phyloP scores from a whole-genome alignment of 345 rosid species.

The Clausena lansium region DNA sequence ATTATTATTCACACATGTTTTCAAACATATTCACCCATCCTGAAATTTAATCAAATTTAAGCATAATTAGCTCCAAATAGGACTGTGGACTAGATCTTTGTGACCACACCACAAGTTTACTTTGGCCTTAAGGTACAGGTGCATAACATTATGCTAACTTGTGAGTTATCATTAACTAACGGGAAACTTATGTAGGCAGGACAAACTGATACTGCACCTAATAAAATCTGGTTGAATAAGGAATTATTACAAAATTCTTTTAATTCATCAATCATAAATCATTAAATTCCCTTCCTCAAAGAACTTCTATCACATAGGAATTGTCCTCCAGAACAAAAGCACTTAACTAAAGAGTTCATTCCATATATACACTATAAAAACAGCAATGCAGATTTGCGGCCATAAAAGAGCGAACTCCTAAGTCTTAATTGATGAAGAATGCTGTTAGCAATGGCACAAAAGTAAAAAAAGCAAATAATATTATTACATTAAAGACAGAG shows the following conservation, averaged over 20 bases:
- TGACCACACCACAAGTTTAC: background rate
- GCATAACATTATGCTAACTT: background rate
- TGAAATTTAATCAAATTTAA: background rate
- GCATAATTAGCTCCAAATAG: background rate
- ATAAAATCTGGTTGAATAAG: background rate
- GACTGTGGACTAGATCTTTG: background rate
- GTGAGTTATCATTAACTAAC: background rate
- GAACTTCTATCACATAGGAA: background rate
- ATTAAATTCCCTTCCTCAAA: background rate
- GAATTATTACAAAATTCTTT: background rate
- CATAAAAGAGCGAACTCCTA: background rate
- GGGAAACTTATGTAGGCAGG: background rate
- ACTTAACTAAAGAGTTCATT: background rate
- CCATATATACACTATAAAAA: background rate
- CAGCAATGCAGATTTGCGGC: background rate
- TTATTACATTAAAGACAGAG: constrained; percentile 5
- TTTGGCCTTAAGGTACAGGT: background rate
- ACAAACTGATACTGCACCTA: background rate
- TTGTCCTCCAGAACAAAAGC: background rate
- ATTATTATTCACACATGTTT: background rate
- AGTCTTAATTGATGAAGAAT: background rate
- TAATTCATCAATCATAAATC: background rate
- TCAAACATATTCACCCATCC: background rate
- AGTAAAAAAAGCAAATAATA: background rate
- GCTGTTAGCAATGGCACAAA: background rate